phyloP scores from a whole-genome alignment of 768 basidiomycete species.

The Podaxis sp. region DNA sequence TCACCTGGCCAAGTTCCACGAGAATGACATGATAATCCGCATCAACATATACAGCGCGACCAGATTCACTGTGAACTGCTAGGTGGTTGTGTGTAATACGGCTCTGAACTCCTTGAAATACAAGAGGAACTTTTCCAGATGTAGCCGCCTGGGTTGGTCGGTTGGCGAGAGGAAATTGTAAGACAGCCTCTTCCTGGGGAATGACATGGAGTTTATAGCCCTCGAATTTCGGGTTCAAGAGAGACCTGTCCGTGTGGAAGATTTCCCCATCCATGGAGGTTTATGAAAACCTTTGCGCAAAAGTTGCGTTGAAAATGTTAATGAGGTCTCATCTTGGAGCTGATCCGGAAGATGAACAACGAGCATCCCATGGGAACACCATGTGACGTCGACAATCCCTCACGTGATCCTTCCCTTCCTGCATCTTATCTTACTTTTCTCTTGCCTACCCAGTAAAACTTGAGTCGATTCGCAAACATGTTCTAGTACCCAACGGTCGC shows the following conservation, averaged over 20 bases:
- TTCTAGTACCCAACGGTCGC: too few relatives aligned
- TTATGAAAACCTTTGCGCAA: not conserved
- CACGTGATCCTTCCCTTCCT: not conserved
- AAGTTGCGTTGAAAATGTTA: not conserved
- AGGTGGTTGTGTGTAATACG: slow-evolving; percentile 86
- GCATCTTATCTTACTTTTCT: too few relatives aligned
- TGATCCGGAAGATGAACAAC: not conserved
- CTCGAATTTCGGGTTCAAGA: slow-evolving; percentile 83
- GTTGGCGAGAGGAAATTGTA: slow-evolving; percentile 51
- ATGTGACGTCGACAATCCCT: not conserved
- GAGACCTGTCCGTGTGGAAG: slow-evolving; percentile 47
- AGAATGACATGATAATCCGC: slow-evolving; percentile 57
- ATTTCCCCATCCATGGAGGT: slow-evolving; percentile 5
- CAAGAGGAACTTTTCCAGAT: slow-evolving; percentile 60
- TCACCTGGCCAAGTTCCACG: slow-evolving; percentile 59
- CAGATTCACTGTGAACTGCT: slow-evolving; percentile 42
- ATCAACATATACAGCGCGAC: slow-evolving; percentile 68
- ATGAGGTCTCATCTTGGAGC: not conserved
- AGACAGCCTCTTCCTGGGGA: slow-evolving; percentile 53
- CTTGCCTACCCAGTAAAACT: too few relatives aligned
- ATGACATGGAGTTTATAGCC: slow-evolving; percentile 75
- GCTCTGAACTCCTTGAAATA: slow-evolving; percentile 81
- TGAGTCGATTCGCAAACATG: too few relatives aligned
- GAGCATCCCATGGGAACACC: not conserved
- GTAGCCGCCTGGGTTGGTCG: slow-evolving; percentile 60